A percentile compares a stretch with the other conserved stretches of the same genome.
Evolutionary conservation across 306 rosid species (phyloP).

Genomic region (Casuarina glauca): DNA sequence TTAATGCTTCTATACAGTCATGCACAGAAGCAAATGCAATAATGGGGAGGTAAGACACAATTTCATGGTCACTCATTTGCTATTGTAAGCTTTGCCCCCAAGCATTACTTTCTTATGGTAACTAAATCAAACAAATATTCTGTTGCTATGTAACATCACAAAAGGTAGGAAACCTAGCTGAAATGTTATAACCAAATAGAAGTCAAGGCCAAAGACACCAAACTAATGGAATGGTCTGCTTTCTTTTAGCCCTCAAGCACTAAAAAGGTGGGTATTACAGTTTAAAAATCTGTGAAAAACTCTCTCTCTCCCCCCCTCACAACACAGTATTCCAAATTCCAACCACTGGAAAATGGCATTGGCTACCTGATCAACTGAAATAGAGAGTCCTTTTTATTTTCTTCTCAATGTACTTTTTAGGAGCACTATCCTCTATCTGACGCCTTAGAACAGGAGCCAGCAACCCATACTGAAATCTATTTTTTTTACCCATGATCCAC

Average conservation of each 20-base stretch:
- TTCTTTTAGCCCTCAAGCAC: background rate
- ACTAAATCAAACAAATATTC: background rate
- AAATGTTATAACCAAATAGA: background rate
- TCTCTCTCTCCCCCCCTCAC: background rate
- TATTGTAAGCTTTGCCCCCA: background rate
- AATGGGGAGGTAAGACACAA: constrained; percentile 61
- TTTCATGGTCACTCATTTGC: background rate
- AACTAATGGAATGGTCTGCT: background rate
- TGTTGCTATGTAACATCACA: background rate
- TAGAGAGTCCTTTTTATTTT: background rate
- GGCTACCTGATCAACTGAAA: background rate
- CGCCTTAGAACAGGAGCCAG: background rate
- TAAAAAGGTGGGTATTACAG: background rate
- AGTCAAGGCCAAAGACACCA: background rate
- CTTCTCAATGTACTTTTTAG: background rate
- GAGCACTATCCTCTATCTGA: background rate
- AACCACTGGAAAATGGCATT: background rate
- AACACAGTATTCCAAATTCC: background rate
- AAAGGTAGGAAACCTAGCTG: background rate
- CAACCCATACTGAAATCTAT: background rate
- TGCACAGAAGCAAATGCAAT: constrained; percentile 84
- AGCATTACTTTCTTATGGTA: background rate
- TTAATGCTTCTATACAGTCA: constrained; percentile 78
- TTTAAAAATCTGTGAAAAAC: background rate
- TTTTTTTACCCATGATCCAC: background rate